A percentile compares a stretch with the other conserved stretches of the same genome.
These are phyloP conservation scores for Pleoardoris graminearum DNA, from an alignment of 2,329 filamentous ascomycete species.

Conservation along the genomic window DNA sequence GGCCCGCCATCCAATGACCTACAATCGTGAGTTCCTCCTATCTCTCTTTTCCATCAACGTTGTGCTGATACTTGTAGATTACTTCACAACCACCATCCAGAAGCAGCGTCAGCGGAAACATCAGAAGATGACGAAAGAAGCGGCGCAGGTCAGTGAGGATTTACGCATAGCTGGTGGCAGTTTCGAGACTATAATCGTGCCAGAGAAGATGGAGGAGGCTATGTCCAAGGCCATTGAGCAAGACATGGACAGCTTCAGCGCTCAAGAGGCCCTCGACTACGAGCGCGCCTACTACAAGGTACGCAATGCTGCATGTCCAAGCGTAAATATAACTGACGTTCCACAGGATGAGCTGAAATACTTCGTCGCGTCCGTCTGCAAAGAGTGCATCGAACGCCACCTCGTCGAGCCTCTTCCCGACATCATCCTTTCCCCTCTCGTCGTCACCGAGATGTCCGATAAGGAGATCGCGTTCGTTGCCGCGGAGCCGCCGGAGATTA, in stretches of 20 bases:
- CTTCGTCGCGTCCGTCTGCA: conserved; percentile 37
- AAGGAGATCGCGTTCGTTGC: conserved; percentile 40
- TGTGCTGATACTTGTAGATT: conserved; percentile 6
- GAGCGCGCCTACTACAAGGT: conserved; percentile 38
- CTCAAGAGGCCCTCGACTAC: conserved; percentile 40
- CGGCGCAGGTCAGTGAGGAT: neutral
- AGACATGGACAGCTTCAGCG: conserved; percentile 37
- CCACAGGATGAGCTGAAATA: conserved; percentile 36
- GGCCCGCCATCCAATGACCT: conserved; percentile 57
- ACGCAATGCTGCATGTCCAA: neutral
- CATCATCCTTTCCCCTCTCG: conserved; percentile 34
- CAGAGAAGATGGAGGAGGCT: neutral
- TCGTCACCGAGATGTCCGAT: conserved; percentile 39
- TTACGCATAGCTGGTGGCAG: neutral
- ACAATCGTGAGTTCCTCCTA: conserved; percentile 44
- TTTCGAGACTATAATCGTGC: neutral
- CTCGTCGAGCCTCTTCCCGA: conserved; percentile 31
- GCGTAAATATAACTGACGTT: neutral
- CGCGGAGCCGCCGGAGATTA: conserved; percentile 38
- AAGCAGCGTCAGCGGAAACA: conserved; percentile 26
- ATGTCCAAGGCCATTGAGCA: conserved; percentile 12
- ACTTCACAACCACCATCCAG: conserved; percentile 39
- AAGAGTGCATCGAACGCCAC: conserved; percentile 42
- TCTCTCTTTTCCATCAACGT: neutral
- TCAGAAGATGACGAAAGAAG: conserved; percentile 1